Conservation (phyloP, 148 eudicot genomes). For the Rhododendron simsii region DNA sequence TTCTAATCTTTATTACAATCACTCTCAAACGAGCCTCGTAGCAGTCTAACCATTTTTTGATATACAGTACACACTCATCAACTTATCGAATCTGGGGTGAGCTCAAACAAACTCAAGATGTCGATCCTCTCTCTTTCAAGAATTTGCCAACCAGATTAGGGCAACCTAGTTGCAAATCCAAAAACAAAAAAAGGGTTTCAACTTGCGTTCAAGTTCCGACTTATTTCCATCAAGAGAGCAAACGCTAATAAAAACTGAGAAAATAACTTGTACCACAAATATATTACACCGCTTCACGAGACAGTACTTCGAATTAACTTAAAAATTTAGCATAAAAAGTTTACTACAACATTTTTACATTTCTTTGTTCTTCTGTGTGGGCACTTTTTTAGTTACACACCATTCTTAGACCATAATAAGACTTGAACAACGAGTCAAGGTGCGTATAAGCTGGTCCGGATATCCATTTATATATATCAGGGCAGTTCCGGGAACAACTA, state of each 20-base stretch:
- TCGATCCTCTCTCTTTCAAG: background rate
- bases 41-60: background rate
- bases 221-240: too few relatives aligned
- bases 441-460: too few relatives aligned
- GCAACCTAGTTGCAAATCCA: background rate
- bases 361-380: background rate
- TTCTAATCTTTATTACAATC: background rate
- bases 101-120: background rate
- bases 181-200: too few relatives aligned
- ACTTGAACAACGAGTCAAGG: too few relatives aligned
- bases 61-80: background rate
- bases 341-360: background rate
- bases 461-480: too few relatives aligned
- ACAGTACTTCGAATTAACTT: background rate
- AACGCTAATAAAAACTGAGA: background rate
- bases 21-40: background rate
- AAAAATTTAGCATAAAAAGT: too few relatives aligned
- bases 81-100: background rate
- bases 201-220: too few relatives aligned
- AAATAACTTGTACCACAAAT: background rate
- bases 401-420: background rate
- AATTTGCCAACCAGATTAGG: background rate
- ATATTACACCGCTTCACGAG: background rate
- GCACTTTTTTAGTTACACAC: background rate
- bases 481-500: too few relatives aligned